Evolutionary conservation across 2,329 filamentous ascomycete species (phyloP), one percentile per base, ranked within the genome.

Genomic region (Samsoniella hepiali): DNA sequence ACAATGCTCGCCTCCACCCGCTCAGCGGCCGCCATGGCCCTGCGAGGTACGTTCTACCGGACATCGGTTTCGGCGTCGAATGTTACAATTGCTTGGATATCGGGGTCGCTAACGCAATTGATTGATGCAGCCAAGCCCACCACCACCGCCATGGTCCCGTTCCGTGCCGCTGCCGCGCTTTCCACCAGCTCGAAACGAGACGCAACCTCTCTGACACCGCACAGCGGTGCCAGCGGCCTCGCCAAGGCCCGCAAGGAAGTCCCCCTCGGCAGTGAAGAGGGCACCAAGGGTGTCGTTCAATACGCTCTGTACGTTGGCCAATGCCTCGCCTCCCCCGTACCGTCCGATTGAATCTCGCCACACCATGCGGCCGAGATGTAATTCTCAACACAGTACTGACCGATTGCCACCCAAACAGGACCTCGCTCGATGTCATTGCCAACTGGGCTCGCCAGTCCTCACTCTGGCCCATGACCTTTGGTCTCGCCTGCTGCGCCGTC

Each of bases 401-500:
- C 38, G 7, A 38, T 56, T 13, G 29, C 29, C 38, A 10, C 15
- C n/a, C 42, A 45, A 53, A 51, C 69, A 93, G 89, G 67, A 91
- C 91, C 62, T 89, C 90, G 5, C 83, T 93, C 72, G 91, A 96
- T 74, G 83, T 89, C 72, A 83, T 95, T 67, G 80, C 89, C 77
- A 94, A 93, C 80, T 96, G 91, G 91, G 89, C 87, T 44, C 88
- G 91, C 58, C 90, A 95, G 78, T 86, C 88, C 62, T 96, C 91
- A 17, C 82, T 95, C 59, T 96, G 91, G 91, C 91, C 91, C 69
- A 88, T 96, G 84, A 93, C 90, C 57, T 96, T 96, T 75, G 91
- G 89, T 58, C 88, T 95, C 56, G 91, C 91, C 72, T 96, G 91
- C 84, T 96, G 91, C 77, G 91, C 90, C 76, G 80, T 96, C 73